Percentiles rank a stretch among this genome's conserved stretches.
Conservation (phyloP, 352 stramenopile genomes). For the Pythium angustatum region DNA sequence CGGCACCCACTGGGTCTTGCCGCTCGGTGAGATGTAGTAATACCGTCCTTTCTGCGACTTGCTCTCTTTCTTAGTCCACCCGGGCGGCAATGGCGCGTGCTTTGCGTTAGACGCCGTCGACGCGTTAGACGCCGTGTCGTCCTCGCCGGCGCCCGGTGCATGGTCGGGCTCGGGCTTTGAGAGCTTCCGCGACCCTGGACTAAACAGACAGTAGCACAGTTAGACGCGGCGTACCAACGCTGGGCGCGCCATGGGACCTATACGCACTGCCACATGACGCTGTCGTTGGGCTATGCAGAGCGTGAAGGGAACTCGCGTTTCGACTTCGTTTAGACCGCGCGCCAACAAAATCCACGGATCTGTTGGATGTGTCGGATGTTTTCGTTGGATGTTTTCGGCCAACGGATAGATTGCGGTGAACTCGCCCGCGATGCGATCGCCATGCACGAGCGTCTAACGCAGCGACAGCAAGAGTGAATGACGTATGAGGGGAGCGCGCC, state of each 20-base stretch:
- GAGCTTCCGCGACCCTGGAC: constrained; percentile 18
- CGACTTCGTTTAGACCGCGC: neutral
- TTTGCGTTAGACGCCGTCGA: constrained; percentile 22
- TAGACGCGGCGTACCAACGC: neutral
- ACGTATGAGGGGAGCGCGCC: too few relatives aligned
- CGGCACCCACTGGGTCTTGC: constrained; percentile 84
- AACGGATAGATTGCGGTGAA: constrained; percentile 1
- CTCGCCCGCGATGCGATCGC: constrained; percentile 4
- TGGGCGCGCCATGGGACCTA: neutral
- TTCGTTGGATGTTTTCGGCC: neutral
- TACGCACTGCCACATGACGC: constrained; percentile 16
- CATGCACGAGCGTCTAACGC: constrained; percentile 6
- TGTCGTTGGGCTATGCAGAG: neutral
- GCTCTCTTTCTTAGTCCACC: constrained; percentile 84
- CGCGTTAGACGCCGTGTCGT: constrained; percentile 16
- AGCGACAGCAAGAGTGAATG: too few relatives aligned
- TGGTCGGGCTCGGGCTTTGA: constrained; percentile 13
- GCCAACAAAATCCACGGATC: neutral
- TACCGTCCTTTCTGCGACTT: constrained; percentile 85
- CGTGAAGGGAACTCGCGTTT: neutral
- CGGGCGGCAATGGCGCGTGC: constrained; percentile 62
- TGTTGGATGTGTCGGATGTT: neutral
- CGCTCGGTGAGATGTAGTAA: constrained; percentile 82
- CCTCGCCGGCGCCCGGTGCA: neutral
- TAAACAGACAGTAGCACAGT: too few relatives aligned